Conservation (phyloP, 805 yeast genomes). For the Candida peoriensis region DNA sequence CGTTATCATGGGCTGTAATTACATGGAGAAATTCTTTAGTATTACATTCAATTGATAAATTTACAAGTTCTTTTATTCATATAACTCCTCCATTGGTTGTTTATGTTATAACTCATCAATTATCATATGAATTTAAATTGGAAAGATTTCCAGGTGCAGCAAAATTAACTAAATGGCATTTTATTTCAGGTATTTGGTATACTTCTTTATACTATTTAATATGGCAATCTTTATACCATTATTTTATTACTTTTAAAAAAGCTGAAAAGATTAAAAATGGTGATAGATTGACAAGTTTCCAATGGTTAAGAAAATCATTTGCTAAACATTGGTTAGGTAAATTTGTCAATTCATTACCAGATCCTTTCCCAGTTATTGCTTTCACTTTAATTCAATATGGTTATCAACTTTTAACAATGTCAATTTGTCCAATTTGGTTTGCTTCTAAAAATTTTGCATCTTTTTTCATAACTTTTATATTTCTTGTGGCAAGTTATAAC, state of each 20-base stretch:
- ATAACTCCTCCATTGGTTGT: constrained; percentile 84
- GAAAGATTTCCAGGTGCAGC: constrained; percentile 79
- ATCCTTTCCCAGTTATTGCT: constrained; percentile 79
- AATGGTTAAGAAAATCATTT: constrained; percentile 71
- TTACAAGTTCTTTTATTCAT: constrained; percentile 88
- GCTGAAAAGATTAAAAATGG: constrained; percentile 83
- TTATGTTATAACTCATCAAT: constrained; percentile 80
- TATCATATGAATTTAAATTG: constrained; percentile 41
- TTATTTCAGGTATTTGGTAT: constrained; percentile 63
- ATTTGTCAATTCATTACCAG: constrained; percentile 78
- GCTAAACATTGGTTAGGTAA: constrained; percentile 60
- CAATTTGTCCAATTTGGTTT: constrained; percentile 86
- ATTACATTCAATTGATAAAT: constrained; percentile 85
- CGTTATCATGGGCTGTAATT: constrained; percentile 87
- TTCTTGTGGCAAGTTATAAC: constrained; percentile 75
- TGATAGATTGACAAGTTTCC: constrained; percentile 81
- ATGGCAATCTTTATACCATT: constrained; percentile 91
- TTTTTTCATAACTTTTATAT: constrained; percentile 64
- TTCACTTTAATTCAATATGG: constrained; percentile 83
- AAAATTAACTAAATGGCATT: constrained; percentile 63
- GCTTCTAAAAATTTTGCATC: constrained; percentile 61
- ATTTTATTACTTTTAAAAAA: constrained; percentile 78
- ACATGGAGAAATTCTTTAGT: constrained; percentile 96
- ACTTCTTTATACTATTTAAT: constrained; percentile 78
- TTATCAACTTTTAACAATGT: constrained; percentile 84